Evolutionary conservation across 139 green algal genomes (phyloP).

Genomic region (Chlorella sp.): DNA sequence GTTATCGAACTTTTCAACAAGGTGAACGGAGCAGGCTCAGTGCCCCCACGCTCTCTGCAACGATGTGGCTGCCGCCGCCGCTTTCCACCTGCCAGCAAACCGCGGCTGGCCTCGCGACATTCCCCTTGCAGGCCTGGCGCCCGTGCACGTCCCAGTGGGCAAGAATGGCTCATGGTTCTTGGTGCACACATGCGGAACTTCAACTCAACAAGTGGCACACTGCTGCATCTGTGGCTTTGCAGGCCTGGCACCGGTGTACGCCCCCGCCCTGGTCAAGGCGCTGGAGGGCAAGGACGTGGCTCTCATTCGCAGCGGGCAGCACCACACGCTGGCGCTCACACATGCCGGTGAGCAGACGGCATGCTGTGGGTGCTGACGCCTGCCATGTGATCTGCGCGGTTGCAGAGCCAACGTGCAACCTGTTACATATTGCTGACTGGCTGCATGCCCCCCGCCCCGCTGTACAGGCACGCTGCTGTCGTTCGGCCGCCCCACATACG

Average conservation of each 20-base stretch:
- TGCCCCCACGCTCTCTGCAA: too few relatives aligned
- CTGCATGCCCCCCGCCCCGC: too few relatives aligned
- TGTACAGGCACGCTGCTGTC: constrained; percentile 61
- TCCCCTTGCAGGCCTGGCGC: constrained; percentile 28
- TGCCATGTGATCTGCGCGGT: background rate
- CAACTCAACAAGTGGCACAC: too few relatives aligned
- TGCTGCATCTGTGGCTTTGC: background rate
- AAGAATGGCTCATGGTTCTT: too few relatives aligned
- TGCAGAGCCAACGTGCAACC: background rate
- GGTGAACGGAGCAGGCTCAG: too few relatives aligned
- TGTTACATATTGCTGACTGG: too few relatives aligned
- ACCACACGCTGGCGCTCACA: constrained; percentile 83
- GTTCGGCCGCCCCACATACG: constrained; percentile 84
- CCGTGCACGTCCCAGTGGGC: too few relatives aligned
- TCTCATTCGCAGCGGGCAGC: constrained; percentile 70
- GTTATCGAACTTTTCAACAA: too few relatives aligned
- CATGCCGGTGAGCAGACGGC: constrained; percentile 47
- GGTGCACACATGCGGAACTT: too few relatives aligned
- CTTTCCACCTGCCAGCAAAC: too few relatives aligned
- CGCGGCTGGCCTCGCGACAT: too few relatives aligned
- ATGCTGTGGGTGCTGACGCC: background rate
- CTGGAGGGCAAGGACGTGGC: constrained; percentile 42
- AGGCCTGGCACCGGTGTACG: constrained; percentile 37
- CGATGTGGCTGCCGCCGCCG: too few relatives aligned
- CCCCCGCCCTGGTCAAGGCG: constrained; percentile 47